These are phyloP conservation scores for Alternaria incomplexa DNA, from an alignment of 2,329 filamentous ascomycete species.

Conservation along the genomic window DNA sequence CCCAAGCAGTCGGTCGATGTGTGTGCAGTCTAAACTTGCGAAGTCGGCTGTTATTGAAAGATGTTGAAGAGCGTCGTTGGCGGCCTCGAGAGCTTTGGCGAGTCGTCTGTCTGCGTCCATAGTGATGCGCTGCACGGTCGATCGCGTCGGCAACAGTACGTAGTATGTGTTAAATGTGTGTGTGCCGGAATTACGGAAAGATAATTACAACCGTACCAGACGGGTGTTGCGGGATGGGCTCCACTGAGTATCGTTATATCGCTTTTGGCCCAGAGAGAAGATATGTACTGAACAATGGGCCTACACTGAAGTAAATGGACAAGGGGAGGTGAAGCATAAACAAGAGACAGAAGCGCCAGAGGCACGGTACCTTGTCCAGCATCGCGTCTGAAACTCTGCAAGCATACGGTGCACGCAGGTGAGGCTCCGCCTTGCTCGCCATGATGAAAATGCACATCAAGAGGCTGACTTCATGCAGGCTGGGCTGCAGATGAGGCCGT, in stretches of 20 bases:
- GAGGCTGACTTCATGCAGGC: conserved; percentile 25
- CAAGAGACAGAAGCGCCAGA: conserved; percentile 10
- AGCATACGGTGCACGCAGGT: conserved; percentile 24
- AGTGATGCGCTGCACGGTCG: conserved; percentile 15
- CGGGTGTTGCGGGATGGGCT: background rate
- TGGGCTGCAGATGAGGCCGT: conserved; percentile 9
- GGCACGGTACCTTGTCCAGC: conserved; percentile 8
- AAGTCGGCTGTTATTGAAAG: conserved; percentile 43
- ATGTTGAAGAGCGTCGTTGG: conserved; percentile 44
- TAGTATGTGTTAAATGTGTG: background rate
- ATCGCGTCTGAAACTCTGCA: conserved; percentile 22
- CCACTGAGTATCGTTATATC: conserved; percentile 23
- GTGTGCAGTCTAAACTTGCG: conserved; percentile 39
- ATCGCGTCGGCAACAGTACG: conserved; percentile 10
- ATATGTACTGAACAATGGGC: background rate
- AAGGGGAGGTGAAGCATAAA: conserved; percentile 4
- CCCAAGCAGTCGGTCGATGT: conserved; percentile 42
- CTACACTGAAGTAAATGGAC: conserved; percentile 3
- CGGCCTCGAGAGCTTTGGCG: conserved; percentile 40
- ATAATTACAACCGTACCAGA: background rate
- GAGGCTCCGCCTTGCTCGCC: conserved; percentile 23
- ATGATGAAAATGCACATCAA: conserved; percentile 6
- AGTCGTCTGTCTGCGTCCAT: conserved; percentile 43
- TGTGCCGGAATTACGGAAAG: background rate
- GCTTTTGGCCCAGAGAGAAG: conserved; percentile 9